Conservation (phyloP, 192 early-diverging fungal genomes). For the Spizellomyces punctatus region DNA sequence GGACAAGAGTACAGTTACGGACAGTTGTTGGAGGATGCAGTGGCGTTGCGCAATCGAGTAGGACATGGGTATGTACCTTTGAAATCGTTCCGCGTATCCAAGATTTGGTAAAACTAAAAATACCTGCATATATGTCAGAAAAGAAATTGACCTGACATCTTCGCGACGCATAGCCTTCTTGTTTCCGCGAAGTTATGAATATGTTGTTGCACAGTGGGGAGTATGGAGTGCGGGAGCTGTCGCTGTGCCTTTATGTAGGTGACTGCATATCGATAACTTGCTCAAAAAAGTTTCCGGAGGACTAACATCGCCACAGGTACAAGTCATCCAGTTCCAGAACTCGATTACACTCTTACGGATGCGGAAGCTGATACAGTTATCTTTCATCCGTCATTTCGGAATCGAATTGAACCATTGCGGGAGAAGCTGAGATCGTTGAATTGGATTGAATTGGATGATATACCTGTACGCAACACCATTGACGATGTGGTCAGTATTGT, state of each 20-base stretch:
- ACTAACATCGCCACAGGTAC: constrained; percentile 34
- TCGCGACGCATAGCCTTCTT: constrained; percentile 37
- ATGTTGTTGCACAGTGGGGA: constrained; percentile 36
- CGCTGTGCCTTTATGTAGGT: constrained; percentile 75
- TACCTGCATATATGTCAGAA: neutral
- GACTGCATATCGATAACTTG: neutral
- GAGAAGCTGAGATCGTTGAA: constrained; percentile 1
- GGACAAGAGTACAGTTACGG: constrained; percentile 7
- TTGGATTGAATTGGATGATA: constrained; percentile 9
- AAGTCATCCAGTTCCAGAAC: constrained; percentile 73
- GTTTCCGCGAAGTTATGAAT: constrained; percentile 32
- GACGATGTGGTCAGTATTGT: neutral
- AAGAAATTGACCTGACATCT: neutral
- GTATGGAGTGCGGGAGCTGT: constrained; percentile 77
- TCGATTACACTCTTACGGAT: constrained; percentile 69
- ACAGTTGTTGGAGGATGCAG: constrained; percentile 9
- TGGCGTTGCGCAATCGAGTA: neutral
- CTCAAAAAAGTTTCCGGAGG: neutral
- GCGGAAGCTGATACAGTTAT: constrained; percentile 64
- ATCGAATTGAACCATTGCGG: constrained; percentile 29
- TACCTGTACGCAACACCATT: neutral
- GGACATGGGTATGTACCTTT: neutral
- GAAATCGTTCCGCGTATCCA: neutral
- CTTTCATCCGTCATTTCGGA: constrained; percentile 55
- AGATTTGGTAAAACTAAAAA: neutral